Percentiles rank a stretch among this genome's conserved stretches.
Conservation (phyloP, 176 grass and related monocot genomes). For the Pharus latifolius region DNA sequence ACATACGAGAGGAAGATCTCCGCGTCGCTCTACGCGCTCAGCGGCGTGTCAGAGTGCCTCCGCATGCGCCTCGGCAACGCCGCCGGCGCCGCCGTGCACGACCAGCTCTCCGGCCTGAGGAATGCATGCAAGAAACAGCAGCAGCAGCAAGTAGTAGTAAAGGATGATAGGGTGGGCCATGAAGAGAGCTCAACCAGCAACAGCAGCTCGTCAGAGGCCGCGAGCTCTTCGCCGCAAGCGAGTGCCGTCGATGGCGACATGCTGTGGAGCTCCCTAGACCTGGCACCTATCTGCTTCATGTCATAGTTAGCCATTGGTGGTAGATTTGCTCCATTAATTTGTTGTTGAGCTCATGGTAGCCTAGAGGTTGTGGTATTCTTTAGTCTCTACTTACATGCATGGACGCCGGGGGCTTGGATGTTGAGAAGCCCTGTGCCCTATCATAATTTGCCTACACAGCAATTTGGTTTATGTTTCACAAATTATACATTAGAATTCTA, state of each 20-base stretch:
- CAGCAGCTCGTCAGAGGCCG: conserved; percentile 6
- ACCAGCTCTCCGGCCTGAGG: conserved; percentile 17
- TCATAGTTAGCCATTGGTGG: not conserved
- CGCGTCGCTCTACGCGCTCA: conserved; percentile 49
- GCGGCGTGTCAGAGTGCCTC: conserved; percentile 55
- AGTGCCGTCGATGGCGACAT: conserved; percentile 12
- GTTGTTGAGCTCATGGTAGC: not conserved
- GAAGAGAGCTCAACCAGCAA: conserved; percentile 23
- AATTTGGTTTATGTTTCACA: too few species aligned
- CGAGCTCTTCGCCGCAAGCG: not conserved
- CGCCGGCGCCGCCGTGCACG: not conserved
- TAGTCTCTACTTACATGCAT: too few species aligned
- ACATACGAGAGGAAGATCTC: conserved; percentile 53
- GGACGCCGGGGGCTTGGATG: too few species aligned
- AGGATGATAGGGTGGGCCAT: not conserved
- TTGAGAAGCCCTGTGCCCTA: too few species aligned
- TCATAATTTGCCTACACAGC: too few species aligned
- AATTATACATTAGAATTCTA: not conserved
- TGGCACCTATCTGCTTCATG: conserved; percentile 20
- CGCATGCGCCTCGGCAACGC: conserved; percentile 15
- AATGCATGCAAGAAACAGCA: conserved; percentile 15
- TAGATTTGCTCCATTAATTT: too few species aligned
- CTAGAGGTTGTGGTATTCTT: not conserved
- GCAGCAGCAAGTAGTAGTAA: not conserved
- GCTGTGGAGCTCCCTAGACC: conserved; percentile 35